Percentiles rank a stretch among this genome's conserved stretches.
Conservation (phyloP, 176 grass and related monocot species). For the Ananas comosus region DNA sequence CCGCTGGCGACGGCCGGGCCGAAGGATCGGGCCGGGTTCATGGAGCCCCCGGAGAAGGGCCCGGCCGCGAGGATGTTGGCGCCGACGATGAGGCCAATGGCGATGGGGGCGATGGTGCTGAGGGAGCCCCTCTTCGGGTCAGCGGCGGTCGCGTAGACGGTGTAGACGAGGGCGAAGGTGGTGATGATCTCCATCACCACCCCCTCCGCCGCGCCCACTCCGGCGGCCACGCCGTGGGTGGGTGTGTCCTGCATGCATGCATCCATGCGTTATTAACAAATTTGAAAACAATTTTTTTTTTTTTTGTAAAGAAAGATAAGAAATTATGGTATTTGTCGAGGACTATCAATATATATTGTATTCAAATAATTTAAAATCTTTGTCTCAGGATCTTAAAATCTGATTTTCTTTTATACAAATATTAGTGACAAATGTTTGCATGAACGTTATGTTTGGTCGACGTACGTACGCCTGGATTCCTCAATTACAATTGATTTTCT, state of each 20-base stretch:
- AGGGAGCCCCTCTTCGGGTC: conserved; percentile 72
- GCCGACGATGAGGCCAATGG: conserved; percentile 54
- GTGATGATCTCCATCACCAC: conserved; percentile 68
- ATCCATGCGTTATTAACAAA: conserved; percentile 6
- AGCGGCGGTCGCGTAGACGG: conserved; percentile 63
- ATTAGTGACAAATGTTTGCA: too few species aligned
- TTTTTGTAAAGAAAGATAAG: neutral
- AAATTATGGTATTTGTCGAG: neutral
- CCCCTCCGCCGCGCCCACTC: conserved; percentile 53
- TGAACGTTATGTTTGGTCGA: too few species aligned
- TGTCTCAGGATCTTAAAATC: too few species aligned
- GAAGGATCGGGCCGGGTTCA: conserved; percentile 55
- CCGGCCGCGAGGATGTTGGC: conserved; percentile 53
- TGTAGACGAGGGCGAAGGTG: conserved; percentile 74
- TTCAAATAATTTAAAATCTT: too few species aligned
- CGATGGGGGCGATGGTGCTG: conserved; percentile 53
- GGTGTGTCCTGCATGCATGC: conserved; percentile 33
- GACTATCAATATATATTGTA: too few species aligned
- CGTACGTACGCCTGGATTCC: too few species aligned
- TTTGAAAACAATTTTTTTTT: neutral
- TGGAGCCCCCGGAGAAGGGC: conserved; percentile 49
- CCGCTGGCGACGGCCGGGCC: conserved; percentile 49
- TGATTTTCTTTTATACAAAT: too few species aligned
- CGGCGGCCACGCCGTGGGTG: conserved; percentile 43
- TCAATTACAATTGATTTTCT: too few species aligned